A percentile compares a stretch with the other conserved stretches of the same genome.
Evolutionary conservation across 495 filamentous ascomycete species (phyloP).

Genomic region (Jackrogersella minutella): DNA sequence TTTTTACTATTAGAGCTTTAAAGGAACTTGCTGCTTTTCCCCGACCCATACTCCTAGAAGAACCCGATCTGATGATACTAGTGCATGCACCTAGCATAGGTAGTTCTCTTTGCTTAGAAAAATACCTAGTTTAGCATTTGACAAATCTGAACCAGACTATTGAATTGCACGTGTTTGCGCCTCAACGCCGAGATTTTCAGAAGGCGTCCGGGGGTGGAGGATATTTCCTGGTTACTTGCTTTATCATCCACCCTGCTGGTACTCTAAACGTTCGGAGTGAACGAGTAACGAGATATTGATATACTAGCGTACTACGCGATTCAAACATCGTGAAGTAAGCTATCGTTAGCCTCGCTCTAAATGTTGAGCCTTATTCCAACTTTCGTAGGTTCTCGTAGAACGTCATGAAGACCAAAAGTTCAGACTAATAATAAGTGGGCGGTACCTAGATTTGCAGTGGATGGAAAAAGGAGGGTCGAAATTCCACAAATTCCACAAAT

Average conservation of each 20-base stretch:
- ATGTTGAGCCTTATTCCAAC: slow-evolving; percentile 1
- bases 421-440: background rate
- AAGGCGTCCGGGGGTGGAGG: slow-evolving; percentile 19
- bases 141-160: slow-evolving; percentile 34
- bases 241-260: background rate
- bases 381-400: slow-evolving; percentile 13
- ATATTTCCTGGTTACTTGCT: background rate
- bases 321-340: slow-evolving; percentile 17
- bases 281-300: background rate
- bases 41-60: slow-evolving; percentile 1
- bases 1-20: background rate
- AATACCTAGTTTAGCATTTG: slow-evolving; percentile 19
- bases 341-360: slow-evolving; percentile 7
- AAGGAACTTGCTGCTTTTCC: slow-evolving; percentile 17
- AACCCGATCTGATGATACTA: slow-evolving; percentile 27
- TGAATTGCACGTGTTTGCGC: slow-evolving; percentile 29
- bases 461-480: slow-evolving; percentile 15
- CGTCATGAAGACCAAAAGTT: background rate
- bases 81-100: too few relatives aligned
- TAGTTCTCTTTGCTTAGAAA: slow-evolving; percentile 5
- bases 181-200: slow-evolving; percentile 17
- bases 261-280: background rate
- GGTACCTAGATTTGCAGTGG: slow-evolving; percentile 1
- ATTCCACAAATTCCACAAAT: too few relatives aligned
- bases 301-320: slow-evolving; percentile 11